Conservation (phyloP, 2,329 filamentous ascomycete genomes). For the Rhexocercosporidium sp. region DNA sequence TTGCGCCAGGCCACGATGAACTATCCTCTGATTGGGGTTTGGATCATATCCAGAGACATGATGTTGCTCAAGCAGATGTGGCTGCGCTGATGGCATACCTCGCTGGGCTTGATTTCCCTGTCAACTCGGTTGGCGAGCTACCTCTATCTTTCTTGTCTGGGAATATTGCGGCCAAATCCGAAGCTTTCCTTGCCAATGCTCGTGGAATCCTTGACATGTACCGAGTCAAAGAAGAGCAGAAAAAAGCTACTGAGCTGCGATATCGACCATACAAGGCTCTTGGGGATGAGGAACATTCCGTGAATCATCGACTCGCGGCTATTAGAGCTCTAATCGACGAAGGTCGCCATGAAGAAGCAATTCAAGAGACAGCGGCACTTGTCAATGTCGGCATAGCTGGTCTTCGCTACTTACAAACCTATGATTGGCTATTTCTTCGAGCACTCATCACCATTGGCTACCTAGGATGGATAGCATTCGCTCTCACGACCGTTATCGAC, state of each 20-base stretch:
- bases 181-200: conserved; percentile 84
- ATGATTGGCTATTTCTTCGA: conserved; percentile 96
- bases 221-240: conserved; percentile 86
- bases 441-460: conserved; percentile 90
- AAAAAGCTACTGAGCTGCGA: conserved; percentile 74
- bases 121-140: conserved; percentile 94
- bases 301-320: conserved; percentile 68
- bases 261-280: conserved; percentile 80
- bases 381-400: conserved; percentile 81
- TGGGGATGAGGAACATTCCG: conserved; percentile 63
- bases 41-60: conserved; percentile 80
- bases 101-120: conserved; percentile 85
- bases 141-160: conserved; percentile 83
- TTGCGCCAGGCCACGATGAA: conserved; percentile 85
- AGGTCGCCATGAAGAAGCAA: conserved; percentile 75
- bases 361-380: conserved; percentile 76
- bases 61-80: conserved; percentile 92
- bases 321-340: conserved; percentile 72
- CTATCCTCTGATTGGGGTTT: conserved; percentile 90
- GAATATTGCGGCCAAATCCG: conserved; percentile 75
- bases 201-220: conserved; percentile 95
- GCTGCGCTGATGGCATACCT: conserved; percentile 96
- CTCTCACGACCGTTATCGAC: conserved; percentile 86
- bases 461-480: conserved; percentile 93
- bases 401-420: conserved; percentile 92